A percentile compares a stretch with the other conserved stretches of the same genome.
Evolutionary conservation across 1,284 basidiomycete species (phyloP).

Genomic region (Leccinum pallidistipes): DNA sequence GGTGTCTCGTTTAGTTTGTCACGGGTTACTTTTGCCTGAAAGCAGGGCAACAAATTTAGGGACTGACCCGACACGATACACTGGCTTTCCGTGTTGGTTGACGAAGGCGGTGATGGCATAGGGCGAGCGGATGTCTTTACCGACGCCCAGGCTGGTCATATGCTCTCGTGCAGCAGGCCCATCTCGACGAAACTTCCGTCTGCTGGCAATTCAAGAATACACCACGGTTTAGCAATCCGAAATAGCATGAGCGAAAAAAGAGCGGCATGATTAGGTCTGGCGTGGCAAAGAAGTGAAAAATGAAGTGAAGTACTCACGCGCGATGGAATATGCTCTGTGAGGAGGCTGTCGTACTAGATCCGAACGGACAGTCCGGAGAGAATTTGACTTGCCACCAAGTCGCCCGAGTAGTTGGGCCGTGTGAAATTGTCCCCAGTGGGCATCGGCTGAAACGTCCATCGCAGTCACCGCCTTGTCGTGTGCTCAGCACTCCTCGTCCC

Average conservation of each 20-base stretch:
- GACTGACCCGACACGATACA: slow-evolving; percentile 73
- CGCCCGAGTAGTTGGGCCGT: too few species aligned
- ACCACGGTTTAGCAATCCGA: slow-evolving; percentile 4
- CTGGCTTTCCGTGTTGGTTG: slow-evolving; percentile 73
- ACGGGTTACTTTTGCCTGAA: slow-evolving; percentile 7
- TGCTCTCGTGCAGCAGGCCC: slow-evolving; percentile 65
- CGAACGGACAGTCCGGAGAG: too few species aligned
- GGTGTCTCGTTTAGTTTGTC: slow-evolving; percentile 40
- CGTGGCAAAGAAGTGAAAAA: neutral
- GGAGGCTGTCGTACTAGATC: too few species aligned
- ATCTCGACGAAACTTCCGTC: slow-evolving; percentile 79
- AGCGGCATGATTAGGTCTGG: neutral
- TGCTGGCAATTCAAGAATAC: slow-evolving; percentile 38
- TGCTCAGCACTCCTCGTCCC: too few species aligned
- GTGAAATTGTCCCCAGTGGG: too few species aligned
- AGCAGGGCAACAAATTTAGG: neutral
- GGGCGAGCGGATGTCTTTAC: slow-evolving; percentile 65
- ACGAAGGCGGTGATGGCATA: slow-evolving; percentile 76
- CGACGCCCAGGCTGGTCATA: slow-evolving; percentile 70
- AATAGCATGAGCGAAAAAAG: neutral
- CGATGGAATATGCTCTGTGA: too few species aligned
- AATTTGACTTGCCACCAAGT: too few species aligned
- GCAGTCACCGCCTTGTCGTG: too few species aligned
- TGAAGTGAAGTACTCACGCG: too few species aligned
- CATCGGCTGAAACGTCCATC: too few species aligned